These are phyloP conservation scores for Paracamarosporium sp. DNA, from an alignment of 2,329 filamentous ascomycete genomes.

Conservation along the genomic window DNA sequence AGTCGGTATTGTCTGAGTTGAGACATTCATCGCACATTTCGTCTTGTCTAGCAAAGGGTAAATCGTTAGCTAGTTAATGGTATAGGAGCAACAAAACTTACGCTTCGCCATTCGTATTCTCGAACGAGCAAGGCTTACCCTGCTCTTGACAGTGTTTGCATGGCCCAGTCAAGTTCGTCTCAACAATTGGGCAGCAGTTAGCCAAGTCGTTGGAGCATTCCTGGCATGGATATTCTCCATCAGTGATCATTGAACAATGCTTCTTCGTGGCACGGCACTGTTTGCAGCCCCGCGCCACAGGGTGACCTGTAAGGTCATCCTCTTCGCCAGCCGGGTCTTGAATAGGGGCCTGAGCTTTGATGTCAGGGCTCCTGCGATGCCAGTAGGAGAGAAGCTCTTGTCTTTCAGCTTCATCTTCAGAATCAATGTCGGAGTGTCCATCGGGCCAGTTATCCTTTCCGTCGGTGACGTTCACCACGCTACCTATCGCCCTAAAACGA, in stretches of 20 bases:
- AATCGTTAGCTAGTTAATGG: background rate
- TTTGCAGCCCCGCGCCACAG: slow-evolving; percentile 43
- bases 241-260: slow-evolving; percentile 35
- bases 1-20: background rate
- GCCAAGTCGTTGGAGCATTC: slow-evolving; percentile 22
- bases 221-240: slow-evolving; percentile 34
- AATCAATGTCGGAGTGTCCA: slow-evolving; percentile 21
- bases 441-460: slow-evolving; percentile 38
- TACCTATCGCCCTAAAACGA: background rate
- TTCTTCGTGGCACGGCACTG: slow-evolving; percentile 33
- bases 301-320: slow-evolving; percentile 42
- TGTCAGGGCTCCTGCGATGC: background rate
- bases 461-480: slow-evolving; percentile 23
- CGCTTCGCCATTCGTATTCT: slow-evolving; percentile 12
- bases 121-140: slow-evolving; percentile 28
- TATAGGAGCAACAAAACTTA: slow-evolving; percentile 3
- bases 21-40: slow-evolving; percentile 12
- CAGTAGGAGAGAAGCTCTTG: slow-evolving; percentile 1
- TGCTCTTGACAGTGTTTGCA: slow-evolving; percentile 38
- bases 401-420: slow-evolving; percentile 7
- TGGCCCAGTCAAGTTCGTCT: slow-evolving; percentile 34
- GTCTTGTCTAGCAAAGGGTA: background rate
- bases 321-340: slow-evolving; percentile 28
- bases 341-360: slow-evolving; percentile 19
- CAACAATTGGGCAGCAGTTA: slow-evolving; percentile 43